Percentiles rank a stretch among this genome's conserved stretches.
phyloP scores from a whole-genome alignment of 495 filamentous ascomycete species.

The Pseudoneurospora amorphoporcata region DNA sequence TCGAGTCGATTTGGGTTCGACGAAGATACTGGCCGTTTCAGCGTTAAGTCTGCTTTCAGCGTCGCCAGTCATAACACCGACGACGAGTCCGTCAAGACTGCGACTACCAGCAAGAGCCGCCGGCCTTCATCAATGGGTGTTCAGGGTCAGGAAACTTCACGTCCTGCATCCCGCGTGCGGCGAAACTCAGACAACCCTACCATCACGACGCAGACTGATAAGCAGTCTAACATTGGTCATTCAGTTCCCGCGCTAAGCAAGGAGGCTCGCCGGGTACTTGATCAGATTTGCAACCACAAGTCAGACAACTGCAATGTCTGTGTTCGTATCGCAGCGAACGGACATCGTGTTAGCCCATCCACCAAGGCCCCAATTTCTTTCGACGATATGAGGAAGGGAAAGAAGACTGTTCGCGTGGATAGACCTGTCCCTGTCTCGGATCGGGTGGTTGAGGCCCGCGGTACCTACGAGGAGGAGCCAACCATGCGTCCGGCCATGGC shows the following conservation, averaged over 20 bases:
- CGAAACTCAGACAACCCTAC: slow-evolving; percentile 31
- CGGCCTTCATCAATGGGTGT: neutral
- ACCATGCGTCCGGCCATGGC: slow-evolving; percentile 68
- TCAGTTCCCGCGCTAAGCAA: slow-evolving; percentile 32
- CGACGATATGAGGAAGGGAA: slow-evolving; percentile 23
- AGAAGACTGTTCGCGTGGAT: slow-evolving; percentile 50
- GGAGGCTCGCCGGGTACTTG: slow-evolving; percentile 47
- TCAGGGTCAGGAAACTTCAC: slow-evolving; percentile 10
- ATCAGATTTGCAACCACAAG: slow-evolving; percentile 52
- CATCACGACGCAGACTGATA: slow-evolving; percentile 31
- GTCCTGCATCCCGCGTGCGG: slow-evolving; percentile 17
- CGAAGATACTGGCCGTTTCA: slow-evolving; percentile 32
- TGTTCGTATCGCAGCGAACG: slow-evolving; percentile 43
- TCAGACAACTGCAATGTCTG: slow-evolving; percentile 67
- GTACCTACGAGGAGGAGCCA: slow-evolving; percentile 51
- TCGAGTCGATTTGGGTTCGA: slow-evolving; percentile 29
- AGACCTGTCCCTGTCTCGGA: slow-evolving; percentile 65
- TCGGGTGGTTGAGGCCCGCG: slow-evolving; percentile 33
- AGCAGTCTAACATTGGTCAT: slow-evolving; percentile 7
- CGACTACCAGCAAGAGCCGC: slow-evolving; percentile 4
- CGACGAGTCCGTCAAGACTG: slow-evolving; percentile 4
- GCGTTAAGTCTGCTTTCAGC: slow-evolving; percentile 30
- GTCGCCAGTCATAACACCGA: slow-evolving; percentile 23
- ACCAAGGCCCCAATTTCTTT: slow-evolving; percentile 14
- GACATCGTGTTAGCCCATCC: slow-evolving; percentile 5